phyloP scores from a whole-genome alignment of 192 early-diverging fungal species.

The Cladochytrium replicatum region DNA sequence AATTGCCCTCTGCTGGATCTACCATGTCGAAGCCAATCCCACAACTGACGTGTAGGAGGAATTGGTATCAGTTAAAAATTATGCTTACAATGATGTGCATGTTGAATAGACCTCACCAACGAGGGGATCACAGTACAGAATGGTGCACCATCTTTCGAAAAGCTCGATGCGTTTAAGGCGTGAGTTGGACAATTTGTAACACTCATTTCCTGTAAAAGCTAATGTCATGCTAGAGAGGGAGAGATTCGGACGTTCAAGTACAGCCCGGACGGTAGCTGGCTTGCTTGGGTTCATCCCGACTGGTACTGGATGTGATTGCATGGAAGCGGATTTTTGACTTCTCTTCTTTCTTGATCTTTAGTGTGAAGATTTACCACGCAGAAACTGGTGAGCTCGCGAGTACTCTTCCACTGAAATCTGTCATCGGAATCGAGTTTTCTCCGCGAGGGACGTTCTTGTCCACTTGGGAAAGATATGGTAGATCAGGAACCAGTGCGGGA shows the following conservation, averaged over 20 bases:
- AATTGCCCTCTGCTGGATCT: no score
- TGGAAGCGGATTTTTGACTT: constrained; percentile 9
- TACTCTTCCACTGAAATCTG: constrained; percentile 51
- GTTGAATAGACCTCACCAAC: constrained; percentile 8
- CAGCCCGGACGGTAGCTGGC: constrained; percentile 14
- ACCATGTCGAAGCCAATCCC: no score
- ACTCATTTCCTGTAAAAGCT: no score
- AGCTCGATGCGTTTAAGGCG: constrained; percentile 10
- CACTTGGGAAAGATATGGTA: constrained; percentile 81
- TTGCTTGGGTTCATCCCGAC: constrained; percentile 15
- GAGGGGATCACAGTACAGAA: constrained; percentile 7
- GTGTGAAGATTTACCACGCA: constrained; percentile 59
- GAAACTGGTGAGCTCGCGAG: constrained; percentile 38
- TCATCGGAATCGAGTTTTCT: constrained; percentile 84
- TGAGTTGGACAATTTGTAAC: no score
- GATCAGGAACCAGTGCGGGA: no score
- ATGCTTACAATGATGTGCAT: background rate
- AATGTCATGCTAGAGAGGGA: no score
- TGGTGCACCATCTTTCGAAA: constrained; percentile 8
- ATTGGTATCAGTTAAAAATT: background rate
- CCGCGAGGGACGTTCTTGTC: constrained; percentile 79
- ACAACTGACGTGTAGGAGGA: constrained; percentile 8
- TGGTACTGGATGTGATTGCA: constrained; percentile 12
- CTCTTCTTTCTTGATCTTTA: constrained; percentile 8
- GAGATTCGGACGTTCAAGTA: constrained; percentile 14